Base-by-base conservation (phyloP, 23 red algal species). In the Pyropia yezoensis region DNA sequence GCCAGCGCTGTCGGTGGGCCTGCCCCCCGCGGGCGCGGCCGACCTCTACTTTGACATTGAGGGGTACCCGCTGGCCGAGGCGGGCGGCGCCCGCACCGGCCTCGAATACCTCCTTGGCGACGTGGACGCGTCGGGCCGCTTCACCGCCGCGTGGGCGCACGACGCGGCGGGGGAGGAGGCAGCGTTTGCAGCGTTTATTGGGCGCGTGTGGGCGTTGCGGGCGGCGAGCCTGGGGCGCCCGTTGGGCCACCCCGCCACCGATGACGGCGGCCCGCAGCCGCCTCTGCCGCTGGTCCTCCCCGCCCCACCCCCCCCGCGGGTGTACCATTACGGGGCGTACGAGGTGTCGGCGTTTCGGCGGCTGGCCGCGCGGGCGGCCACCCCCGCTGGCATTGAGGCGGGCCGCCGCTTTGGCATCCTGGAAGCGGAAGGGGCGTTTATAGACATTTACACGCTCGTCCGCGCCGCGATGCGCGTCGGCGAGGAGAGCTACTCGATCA, bases 21-120 rank as follows among this genome's bases (percentile, higher is more conserved):
- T 90, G 23, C 86, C 86, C 26, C 28, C 16, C 18, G 25, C 22
- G 22, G 58, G 50, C 29, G 76, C 60, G 21, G 39, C 16, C 8
- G 86, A 90, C 63, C 52, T 90, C 14, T 74, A 75, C 67, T 90
- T 90, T 65, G 86, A 90, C 45, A 76, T 90, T 11, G 86, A 90
- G 59, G 75, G 75, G 6, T 80, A 67, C 60, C 86, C 86, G 19
- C 65, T 90, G 18, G 57, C 70, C 60, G 34, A 59, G 21, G 76
- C 59, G 7, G 70, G 34, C 25, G 71, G 67, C 22, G 20, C 11
- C 19, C 21, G 47, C 33, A 51, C 18, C 32, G 63, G 63, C 20
- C 49, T 90, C 54, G 86, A 90, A 54, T 90, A 90, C 71, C 75
- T 90, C 30, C 74, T 90, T 28, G 86, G 86, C 15, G 59, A 27